Evolutionary conservation across 164 flowering plant genomes (phyloP), one percentile per base, ranked within the genome.

Genomic region (Platanus orientalis): DNA sequence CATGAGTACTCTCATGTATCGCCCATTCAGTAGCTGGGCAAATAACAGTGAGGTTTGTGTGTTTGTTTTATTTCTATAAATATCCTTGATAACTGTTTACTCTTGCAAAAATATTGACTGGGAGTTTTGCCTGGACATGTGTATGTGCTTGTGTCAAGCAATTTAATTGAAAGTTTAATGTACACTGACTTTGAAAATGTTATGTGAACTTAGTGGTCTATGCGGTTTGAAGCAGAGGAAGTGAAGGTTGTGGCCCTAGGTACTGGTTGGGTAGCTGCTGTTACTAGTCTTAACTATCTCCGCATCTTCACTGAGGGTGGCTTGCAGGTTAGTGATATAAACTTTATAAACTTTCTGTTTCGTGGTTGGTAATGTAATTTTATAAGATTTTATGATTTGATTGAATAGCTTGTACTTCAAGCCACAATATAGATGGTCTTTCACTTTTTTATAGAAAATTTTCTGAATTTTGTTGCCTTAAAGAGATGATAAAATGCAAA

Each of bases 1-100:
- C 71, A 76, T 88, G 85, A 95, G 99, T 60, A 88, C 93, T 54
- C 95, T 95, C 52, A 90, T 95, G 96, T 92, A 92, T 81, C 90
- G 96, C 6, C 99, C 99, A 17, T 95, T 95, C 73, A 75, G 86
- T 68, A 88, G 90, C 77, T 95, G 98, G 99, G 98, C 97, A 65
- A 92, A 75, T 61, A 92, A 95, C 66, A 90, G 96, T 50, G 99
- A 92, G 98, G 99, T 95, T 19, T 58, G 83, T 55, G 56, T 20
- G 36, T 66, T 39, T 47, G 5, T 30, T 17, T 54, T 45, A 14
- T n/a, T 23, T 5, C 59, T 54, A 2, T 12, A 50, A 40, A 30
- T 23, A 27, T 39, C 25, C 24, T n/a, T 32, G 25, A 51, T 58
- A 27, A 39, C 36, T 58, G 56, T 24, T 32, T 65, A 36, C 6